These are phyloP conservation scores for Candida sakaeoensis DNA, from an alignment of 805 yeast genomes.

Conservation along the genomic window DNA sequence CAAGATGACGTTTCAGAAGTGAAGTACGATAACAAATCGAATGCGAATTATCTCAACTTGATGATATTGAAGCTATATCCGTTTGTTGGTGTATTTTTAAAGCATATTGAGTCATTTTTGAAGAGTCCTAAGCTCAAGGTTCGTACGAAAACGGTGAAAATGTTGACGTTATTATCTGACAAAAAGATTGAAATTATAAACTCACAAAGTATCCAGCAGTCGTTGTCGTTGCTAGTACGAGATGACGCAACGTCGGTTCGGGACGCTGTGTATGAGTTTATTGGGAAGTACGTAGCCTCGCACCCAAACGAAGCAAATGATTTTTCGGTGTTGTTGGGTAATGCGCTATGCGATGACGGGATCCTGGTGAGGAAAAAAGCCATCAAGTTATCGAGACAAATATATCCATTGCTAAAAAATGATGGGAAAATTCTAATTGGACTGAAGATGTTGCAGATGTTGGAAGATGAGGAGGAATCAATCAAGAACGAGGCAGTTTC, in stretches of 20 bases:
- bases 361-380: constrained; percentile 62
- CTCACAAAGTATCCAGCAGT: constrained; percentile 46
- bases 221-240: constrained; percentile 48
- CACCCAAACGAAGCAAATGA: constrained; percentile 45
- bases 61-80: neutral
- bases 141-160: constrained; percentile 58
- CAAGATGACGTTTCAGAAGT: neutral
- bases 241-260: constrained; percentile 71
- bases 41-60: neutral
- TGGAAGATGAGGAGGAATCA: constrained; percentile 69
- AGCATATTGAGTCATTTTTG: constrained; percentile 12
- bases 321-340: constrained; percentile 49
- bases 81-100: neutral
- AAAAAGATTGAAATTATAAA: constrained; percentile 50
- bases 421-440: constrained; percentile 41
- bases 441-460: constrained; percentile 48
- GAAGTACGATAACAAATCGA: neutral
- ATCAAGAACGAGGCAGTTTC: constrained; percentile 25
- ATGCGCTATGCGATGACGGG: constrained; percentile 55
- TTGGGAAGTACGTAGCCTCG: constrained; percentile 44
- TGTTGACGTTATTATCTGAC: constrained; percentile 52
- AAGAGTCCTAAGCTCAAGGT: constrained; percentile 30
- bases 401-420: constrained; percentile 35
- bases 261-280: constrained; percentile 70
- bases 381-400: constrained; percentile 44